Evolutionary conservation across 257 asterid genomes (phyloP), one percentile per base, ranked within the genome.

Genomic region (Lantana camara): DNA sequence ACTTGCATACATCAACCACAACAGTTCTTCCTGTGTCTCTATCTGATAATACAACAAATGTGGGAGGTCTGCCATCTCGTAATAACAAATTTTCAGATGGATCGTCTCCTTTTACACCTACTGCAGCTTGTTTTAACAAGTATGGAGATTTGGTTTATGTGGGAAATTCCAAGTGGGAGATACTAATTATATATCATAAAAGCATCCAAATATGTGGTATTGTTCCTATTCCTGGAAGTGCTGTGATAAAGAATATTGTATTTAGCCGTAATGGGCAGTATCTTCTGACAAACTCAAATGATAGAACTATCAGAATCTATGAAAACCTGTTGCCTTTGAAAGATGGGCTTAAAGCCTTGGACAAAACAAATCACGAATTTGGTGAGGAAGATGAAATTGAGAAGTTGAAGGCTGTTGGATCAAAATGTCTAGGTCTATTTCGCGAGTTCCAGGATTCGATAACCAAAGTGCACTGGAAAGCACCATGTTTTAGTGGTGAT

Each of bases 401-500:
- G 69, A 88, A 79, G 69, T 67, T 84, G 66, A 85, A 86, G 72
- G 75, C 81, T 75, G 82, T 80, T 54, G 98, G 98, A 72, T 81
- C 82, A 4, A 84, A 65, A 79, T 80, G 84, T 78, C 75, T 91
- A 67, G 63, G 81, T 42, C 84, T 84, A 53, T 82, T 80, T 67
- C 85, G 89, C 12, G 91, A 88, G 77, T 88, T 91, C 75, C 98
- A 91, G 63, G 98, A 91, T 71, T 85, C 92, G 20, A 82, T 91
- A 29, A 91, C 96, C 63, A 88, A 68, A 79, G 91, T 85, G 78
- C 98, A 88, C 46, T 91, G 98, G 98, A 88, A 91, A 74, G 96
- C 90, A 38, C 98, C 95, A 1, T 88, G 98, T 78, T 88, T 91
- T 73, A 91, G 96, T 80, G 98, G 98, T 63, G 96, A 91, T 68